These are phyloP conservation scores for Ceratobasidium sp. DNA, from an alignment of 1,284 basidiomycete species.

Conservation along the genomic window DNA sequence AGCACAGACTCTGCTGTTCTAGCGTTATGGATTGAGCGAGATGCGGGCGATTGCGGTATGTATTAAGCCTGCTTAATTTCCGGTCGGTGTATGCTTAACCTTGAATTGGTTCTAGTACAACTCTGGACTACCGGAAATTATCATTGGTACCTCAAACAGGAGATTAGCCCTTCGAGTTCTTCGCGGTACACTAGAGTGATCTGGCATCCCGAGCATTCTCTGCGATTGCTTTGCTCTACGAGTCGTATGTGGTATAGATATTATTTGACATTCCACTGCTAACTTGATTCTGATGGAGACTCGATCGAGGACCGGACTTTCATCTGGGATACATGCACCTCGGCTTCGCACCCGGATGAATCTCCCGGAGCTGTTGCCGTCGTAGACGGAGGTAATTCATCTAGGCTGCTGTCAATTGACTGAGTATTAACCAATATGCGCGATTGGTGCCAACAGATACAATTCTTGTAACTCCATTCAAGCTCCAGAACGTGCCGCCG, in stretches of 20 bases:
- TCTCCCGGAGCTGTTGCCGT: conserved; percentile 90
- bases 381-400: conserved; percentile 80
- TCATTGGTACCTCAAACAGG: conserved; percentile 96
- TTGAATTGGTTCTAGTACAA: conserved; percentile 66
- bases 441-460: conserved; percentile 58
- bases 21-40: conserved; percentile 81
- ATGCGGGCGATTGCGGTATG: conserved; percentile 71
- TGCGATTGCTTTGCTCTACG: conserved; percentile 74
- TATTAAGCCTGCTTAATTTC: conserved; percentile 29
- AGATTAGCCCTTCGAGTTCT: conserved; percentile 61
- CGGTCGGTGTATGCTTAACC: background rate
- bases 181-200: conserved; percentile 68
- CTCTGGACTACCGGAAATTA: conserved; percentile 96
- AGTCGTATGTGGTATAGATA: conserved; percentile 48
- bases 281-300: conserved; percentile 30
- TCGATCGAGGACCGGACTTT: conserved; percentile 70
- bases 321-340: conserved; percentile 77
- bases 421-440: conserved; percentile 15
- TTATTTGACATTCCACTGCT: background rate
- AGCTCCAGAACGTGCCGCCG: conserved; percentile 91
- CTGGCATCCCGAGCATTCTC: conserved; percentile 88
- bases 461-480: conserved; percentile 90
- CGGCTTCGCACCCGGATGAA: conserved; percentile 66
- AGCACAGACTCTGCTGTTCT: conserved; percentile 88
- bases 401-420: background rate